Conservation (phyloP, 2,329 filamentous ascomycete genomes). For the Chalaropsis thielavioides region DNA sequence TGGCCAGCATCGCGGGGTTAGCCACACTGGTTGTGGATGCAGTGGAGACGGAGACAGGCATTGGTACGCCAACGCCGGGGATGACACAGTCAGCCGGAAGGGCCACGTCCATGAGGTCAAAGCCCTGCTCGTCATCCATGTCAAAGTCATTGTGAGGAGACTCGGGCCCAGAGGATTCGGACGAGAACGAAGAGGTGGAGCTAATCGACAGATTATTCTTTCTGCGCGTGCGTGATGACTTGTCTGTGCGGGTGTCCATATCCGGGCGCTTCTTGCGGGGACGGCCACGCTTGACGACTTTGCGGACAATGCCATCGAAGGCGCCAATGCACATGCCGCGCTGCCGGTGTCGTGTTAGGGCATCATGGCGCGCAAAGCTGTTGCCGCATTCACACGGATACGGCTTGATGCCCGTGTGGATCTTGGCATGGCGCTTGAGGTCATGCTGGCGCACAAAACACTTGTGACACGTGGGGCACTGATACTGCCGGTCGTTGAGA, state of each 20-base stretch:
- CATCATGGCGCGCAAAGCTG: slow-evolving; percentile 88
- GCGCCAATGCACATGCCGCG: slow-evolving; percentile 93
- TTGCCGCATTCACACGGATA: slow-evolving; percentile 91
- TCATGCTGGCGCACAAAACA: slow-evolving; percentile 96
- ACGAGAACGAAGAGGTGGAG: slow-evolving; percentile 35
- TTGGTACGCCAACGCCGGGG: slow-evolving; percentile 13
- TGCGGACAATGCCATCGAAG: slow-evolving; percentile 60
- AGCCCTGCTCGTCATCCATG: slow-evolving; percentile 30
- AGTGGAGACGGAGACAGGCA: not conserved
- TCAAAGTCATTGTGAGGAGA: slow-evolving; percentile 38
- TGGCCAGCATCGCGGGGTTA: slow-evolving; percentile 22
- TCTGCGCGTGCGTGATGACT: slow-evolving; percentile 34
- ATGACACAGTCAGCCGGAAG: slow-evolving; percentile 15
- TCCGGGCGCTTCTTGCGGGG: slow-evolving; percentile 49
- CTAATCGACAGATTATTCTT: slow-evolving; percentile 39
- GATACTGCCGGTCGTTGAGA: slow-evolving; percentile 87
- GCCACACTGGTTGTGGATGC: slow-evolving; percentile 9
- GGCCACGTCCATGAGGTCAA: slow-evolving; percentile 34
- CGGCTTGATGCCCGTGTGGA: slow-evolving; percentile 89
- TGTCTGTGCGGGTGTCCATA: slow-evolving; percentile 40
- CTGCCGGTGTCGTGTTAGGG: slow-evolving; percentile 83
- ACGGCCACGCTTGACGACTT: slow-evolving; percentile 47
- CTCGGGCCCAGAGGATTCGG: slow-evolving; percentile 38
- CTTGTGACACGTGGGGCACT: slow-evolving; percentile 84
- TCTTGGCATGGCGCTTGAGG: slow-evolving; percentile 92